phyloP scores from a whole-genome alignment of 129 eudicot species.

The Flaveria trinervia region DNA sequence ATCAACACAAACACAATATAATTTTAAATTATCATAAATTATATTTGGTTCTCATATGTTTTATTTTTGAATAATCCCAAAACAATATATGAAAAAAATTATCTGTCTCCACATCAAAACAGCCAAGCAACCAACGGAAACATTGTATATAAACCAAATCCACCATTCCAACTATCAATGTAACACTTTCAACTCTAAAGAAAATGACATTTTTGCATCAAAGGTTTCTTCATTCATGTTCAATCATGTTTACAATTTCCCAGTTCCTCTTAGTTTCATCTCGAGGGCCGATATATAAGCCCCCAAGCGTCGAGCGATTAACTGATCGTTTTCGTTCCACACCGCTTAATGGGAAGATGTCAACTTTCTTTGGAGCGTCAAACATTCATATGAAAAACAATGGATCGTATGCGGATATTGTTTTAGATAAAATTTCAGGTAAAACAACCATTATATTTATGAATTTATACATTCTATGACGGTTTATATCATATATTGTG shows the following conservation, averaged over 20 bases:
- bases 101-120: not conserved
- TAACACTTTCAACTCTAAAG: slow-evolving; percentile 16
- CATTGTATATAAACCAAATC: slow-evolving; percentile 31
- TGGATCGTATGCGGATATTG: slow-evolving; percentile 65
- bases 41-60: not conserved
- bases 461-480: not conserved
- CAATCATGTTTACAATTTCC: slow-evolving; percentile 19
- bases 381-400: slow-evolving; percentile 51
- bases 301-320: slow-evolving; percentile 61
- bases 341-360: slow-evolving; percentile 39
- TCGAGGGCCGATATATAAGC: slow-evolving; percentile 46
- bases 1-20: not conserved
- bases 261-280: slow-evolving; percentile 29
- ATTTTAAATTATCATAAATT: not conserved
- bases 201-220: slow-evolving; percentile 45
- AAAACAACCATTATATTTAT: not conserved
- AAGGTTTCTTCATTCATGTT: slow-evolving; percentile 32
- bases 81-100: not conserved
- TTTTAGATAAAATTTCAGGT: slow-evolving; percentile 71
- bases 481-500: not conserved
- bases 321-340: slow-evolving; percentile 52
- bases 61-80: not conserved
- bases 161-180: slow-evolving; percentile 20
- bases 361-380: slow-evolving; percentile 51
- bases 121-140: slow-evolving; percentile 28